Evolutionary conservation across 2,329 filamentous ascomycete species (phyloP).

Genomic region (Paecilomyces variotii): DNA sequence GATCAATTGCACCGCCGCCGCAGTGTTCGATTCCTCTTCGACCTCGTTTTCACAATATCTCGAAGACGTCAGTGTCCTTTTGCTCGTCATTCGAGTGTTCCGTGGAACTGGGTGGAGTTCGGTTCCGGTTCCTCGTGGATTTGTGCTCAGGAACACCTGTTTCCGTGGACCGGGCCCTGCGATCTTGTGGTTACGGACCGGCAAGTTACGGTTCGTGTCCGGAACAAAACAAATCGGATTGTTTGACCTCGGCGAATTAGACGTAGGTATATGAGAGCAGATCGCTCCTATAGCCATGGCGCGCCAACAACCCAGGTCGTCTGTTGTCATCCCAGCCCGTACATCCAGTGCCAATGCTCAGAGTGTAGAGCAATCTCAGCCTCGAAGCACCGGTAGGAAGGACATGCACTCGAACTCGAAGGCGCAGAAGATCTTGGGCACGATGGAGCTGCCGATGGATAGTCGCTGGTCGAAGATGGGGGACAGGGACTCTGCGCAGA

Average conservation of each 20-base stretch:
- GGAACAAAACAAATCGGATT: not conserved
- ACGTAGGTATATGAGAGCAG: not conserved
- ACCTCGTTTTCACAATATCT: not conserved
- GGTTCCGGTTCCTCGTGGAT: not conserved
- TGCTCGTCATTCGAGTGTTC: not conserved
- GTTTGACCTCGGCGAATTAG: not conserved
- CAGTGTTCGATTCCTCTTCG: not conserved
- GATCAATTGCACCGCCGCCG: not conserved
- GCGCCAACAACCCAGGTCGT: constrained; percentile 5
- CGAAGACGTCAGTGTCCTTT: not conserved
- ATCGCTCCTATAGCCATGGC: constrained; percentile 3
- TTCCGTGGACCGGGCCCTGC: not conserved
- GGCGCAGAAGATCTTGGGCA: not conserved
- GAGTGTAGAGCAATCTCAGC: not conserved
- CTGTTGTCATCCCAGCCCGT: constrained; percentile 5
- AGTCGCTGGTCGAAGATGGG: not conserved
- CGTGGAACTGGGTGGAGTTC: not conserved
- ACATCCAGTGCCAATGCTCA: constrained; percentile 9
- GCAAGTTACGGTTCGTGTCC: not conserved
- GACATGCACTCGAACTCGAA: not conserved
- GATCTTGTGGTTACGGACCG: not conserved
- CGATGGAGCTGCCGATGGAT: not conserved
- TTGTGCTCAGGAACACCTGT: not conserved
- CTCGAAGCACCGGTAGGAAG: constrained; percentile 1
- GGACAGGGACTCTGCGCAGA: not conserved